Base-by-base conservation (phyloP, 2,329 filamentous ascomycete genomes). In the Diaporthe amygdali region DNA sequence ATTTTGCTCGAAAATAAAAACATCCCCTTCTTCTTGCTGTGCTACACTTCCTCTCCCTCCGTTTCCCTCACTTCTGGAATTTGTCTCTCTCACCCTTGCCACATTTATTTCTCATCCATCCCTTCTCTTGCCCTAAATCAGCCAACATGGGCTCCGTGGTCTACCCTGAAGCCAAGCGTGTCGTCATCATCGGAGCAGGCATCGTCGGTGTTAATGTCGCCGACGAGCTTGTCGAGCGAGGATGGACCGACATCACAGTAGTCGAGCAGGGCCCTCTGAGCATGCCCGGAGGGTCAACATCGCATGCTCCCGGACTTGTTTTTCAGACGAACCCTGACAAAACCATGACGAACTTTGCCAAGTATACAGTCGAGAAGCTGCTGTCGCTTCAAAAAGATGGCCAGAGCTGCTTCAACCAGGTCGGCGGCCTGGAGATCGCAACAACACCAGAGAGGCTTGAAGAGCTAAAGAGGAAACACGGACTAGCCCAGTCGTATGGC, bases 241-340 rank as follows among this genome's bases (percentile, higher is more conserved):
- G 90, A 82, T 92, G 90, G 89, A 85, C 78, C 68, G 80, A 91
- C 77, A 89, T 92, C 78, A 91, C 89, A 22, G 89, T 92, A 63
- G 81, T 92, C 73, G 90, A 92, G 74, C 90, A 92, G 78, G 90
- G 90, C 0, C 90, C 90, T 3, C 78, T 92, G 74, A 81, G 83
- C 71, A 87, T 91, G 84, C 90, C 90, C 0, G 90, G 90, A 32
- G 90, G 90, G 54, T 92, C 90, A 34, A 91, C 90, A 8, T 91
- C 89, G 8, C 90, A 92, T 74, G 90, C 90, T 5, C 90, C 90
- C 0, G 90, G 90, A 0, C 83, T 92, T 3, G 89, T 92, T 0
- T 92, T 91, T 75, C 89, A 92, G 76, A 91, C 88, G 9, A 91
- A 88, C 64, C 78, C 82, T 1, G 89, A 86, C 59, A 89, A 86